Base-by-base conservation (phyloP, 2,329 filamentous ascomycete genomes). In the Trichoderma cornu-damae region DNA sequence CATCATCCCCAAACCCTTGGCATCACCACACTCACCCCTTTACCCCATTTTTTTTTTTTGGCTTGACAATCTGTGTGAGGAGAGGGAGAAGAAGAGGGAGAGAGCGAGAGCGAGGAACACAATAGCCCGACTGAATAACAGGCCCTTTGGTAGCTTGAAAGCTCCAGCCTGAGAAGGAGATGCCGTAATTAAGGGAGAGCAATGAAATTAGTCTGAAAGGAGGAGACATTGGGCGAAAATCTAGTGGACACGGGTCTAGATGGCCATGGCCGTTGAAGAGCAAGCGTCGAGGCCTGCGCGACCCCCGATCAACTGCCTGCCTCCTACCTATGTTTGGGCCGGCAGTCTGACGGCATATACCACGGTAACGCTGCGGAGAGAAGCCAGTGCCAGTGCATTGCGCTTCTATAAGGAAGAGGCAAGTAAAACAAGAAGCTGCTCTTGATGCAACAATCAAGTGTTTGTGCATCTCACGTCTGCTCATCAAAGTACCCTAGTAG, bases 81-180 rank as follows among this genome's bases (percentile, higher is more conserved):
- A 64, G 65, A 59, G 59, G 64, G 50, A 57, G 44, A 47, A 2
- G 9, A 30, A 30, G 26, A 46, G 28, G 22, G 37, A 22, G 50
- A 53, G 51, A 46, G 42, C 28, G 26, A 30, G 51, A 37, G 42
- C 34, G 38, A 42, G 30, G 34, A 55, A 16, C 38, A 54, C 30
- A 46, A 59, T 59, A 42, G 55, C 53, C 61, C 63, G 61, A 58
- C 61, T 61, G 60, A 63, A 63, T 66, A 64, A 67, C 38, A 47
- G 77, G 79, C 70, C 77, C 73, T 76, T 76, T 82, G 81, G 79
- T 83, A 79, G 80, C 81, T 83, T 83, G 74, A 83, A 82, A 83
- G 80, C 80, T 82, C 80, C 80, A 82, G 79, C 78, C 79, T 79
- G 69, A 64, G 61, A 68, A 69, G 58, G 55, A 63, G 66, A 66